Evolutionary conservation across 139 green algal species (phyloP), one percentile per base, ranked within the genome.

Genomic region (Protoeuglena noctilucae): DNA sequence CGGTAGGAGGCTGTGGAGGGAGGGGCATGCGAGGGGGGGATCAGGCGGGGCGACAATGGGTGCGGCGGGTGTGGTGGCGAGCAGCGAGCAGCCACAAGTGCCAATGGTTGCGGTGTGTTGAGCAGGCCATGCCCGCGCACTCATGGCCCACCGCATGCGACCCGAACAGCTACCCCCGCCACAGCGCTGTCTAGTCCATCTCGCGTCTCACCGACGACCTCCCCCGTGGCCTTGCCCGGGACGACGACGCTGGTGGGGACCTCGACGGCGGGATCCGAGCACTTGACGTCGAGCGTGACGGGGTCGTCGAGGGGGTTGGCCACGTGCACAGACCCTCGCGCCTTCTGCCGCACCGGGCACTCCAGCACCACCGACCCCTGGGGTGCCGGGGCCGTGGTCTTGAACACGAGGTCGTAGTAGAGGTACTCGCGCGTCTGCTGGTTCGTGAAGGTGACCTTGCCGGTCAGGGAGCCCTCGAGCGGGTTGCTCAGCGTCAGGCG

Each of bases 361-460:
- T 85, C 67, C 17, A 91, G 62, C 3, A 41, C 5, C 2, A 88
- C 27, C 2, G 19, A 61, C 30, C 75, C 72, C 27, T 67, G 61
- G 21, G 52, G 27, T 0, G 54, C 50, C 6, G 80, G 60, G 4
- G 76, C 24, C 9, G 40, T 52, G 14, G 67, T 66, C 4, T 50
- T 71, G 23, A 86, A 65, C 39, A 69, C 69, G n/a, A 89, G 45
- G 14, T 84, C 66, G 53, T 86, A 87, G 58, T 71, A 81, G 2
- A 67, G 50, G 59, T 79, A 89, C 69, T 92, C 82, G 0, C 69
- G 68, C 7, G 70, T 81, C 19, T 52, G 31, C 60, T 87, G 70
- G 45, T 86, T 89, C 51, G 58, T 78, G 73, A 92, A 89, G 0
- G 71, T 84, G 7, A 87, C 79, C 18, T 21, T 67, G 29, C 48